Conservation (phyloP, 2,329 filamentous ascomycete species). For the Ophiocordyceps camponoti-saundersi region DNA sequence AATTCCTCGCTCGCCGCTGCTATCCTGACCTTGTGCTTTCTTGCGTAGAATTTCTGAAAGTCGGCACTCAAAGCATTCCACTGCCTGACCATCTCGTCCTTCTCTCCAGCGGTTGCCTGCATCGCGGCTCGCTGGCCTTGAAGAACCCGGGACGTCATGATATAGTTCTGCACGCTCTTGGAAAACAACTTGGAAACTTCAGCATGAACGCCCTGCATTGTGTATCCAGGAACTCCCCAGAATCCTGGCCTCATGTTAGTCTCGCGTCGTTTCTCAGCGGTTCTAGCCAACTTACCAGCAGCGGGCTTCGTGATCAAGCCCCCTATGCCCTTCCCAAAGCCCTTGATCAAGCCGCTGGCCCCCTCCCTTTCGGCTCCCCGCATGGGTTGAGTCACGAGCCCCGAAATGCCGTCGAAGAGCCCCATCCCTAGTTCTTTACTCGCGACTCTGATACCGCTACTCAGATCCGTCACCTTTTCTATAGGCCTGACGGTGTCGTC, state of each 20-base stretch:
- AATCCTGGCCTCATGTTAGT: slow-evolving; percentile 23
- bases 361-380: slow-evolving; percentile 35
- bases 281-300: slow-evolving; percentile 37
- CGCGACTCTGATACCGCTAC: slow-evolving; percentile 61
- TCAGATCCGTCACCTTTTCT: slow-evolving; percentile 62
- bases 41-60: slow-evolving; percentile 40
- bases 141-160: slow-evolving; percentile 57
- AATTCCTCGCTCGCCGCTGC: slow-evolving; percentile 16
- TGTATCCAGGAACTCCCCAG: slow-evolving; percentile 61
- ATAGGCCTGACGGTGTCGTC: slow-evolving; percentile 65
- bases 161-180: slow-evolving; percentile 59
- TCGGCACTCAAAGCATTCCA: slow-evolving; percentile 47
- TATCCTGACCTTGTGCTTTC: slow-evolving; percentile 29
- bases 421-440: slow-evolving; percentile 64
- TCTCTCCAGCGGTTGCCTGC: slow-evolving; percentile 37
- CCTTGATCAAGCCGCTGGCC: slow-evolving; percentile 50
- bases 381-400: slow-evolving; percentile 62
- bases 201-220: slow-evolving; percentile 67
- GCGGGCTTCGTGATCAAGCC: slow-evolving; percentile 70
- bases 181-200: slow-evolving; percentile 57
- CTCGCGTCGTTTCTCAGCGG: neutral
- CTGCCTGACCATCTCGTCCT: slow-evolving; percentile 42
- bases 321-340: slow-evolving; percentile 67
- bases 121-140: slow-evolving; percentile 56
- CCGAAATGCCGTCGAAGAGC: slow-evolving; percentile 66